Percentiles rank a stretch among this genome's conserved stretches.
Conservation (phyloP, 176 grass and related monocot species). For the Chrysopogon serrulatus region DNA sequence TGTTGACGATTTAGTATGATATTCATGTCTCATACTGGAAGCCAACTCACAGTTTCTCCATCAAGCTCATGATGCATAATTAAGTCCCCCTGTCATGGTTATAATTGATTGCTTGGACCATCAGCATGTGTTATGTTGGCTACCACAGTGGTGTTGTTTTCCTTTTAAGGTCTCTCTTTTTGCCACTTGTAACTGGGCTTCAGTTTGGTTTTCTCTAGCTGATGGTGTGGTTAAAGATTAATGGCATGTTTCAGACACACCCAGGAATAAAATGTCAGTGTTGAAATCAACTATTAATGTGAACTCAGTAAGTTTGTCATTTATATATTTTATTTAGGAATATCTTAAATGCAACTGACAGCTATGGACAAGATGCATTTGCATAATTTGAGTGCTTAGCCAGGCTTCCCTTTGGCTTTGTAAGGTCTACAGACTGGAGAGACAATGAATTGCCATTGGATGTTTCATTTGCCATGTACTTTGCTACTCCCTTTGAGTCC, state of each 20-base stretch:
- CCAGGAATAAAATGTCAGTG: neutral
- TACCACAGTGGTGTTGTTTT: neutral
- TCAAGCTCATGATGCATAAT: neutral
- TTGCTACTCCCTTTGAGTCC: neutral
- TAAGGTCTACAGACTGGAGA: neutral
- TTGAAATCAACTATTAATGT: neutral
- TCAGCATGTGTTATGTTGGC: neutral
- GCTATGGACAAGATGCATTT: neutral
- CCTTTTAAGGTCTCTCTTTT: neutral
- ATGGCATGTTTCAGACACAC: neutral
- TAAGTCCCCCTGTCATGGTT: neutral
- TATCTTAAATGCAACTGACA: neutral
- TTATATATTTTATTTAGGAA: neutral
- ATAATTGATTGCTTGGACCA: neutral
- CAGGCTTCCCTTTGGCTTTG: neutral
- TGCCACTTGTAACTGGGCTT: neutral
- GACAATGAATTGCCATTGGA: neutral
- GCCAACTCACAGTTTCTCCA: neutral
- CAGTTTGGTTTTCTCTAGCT: neutral
- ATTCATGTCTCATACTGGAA: neutral
- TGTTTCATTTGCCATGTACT: neutral
- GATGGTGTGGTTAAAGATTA: neutral
- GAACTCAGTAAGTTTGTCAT: neutral
- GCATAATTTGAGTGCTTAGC: neutral
- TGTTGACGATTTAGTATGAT: neutral